These are phyloP conservation scores for Triangularia setosa DNA, from an alignment of 2,329 filamentous ascomycete genomes.

Conservation along the genomic window DNA sequence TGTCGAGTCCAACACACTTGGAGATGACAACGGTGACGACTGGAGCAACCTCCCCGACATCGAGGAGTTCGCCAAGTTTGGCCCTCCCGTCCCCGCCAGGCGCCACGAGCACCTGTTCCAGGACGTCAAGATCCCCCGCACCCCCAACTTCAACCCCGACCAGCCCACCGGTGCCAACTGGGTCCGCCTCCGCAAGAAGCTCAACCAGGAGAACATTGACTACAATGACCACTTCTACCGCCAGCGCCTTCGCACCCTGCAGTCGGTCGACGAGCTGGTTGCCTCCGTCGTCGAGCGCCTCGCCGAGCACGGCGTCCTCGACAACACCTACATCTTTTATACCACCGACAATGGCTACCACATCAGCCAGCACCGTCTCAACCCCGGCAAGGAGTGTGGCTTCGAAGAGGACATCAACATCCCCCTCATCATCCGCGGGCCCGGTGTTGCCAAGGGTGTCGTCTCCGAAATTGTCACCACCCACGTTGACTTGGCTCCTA, in stretches of 20 bases:
- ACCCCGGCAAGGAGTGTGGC: conserved; percentile 54
- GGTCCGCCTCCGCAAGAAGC: conserved; percentile 38
- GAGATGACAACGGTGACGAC: conserved; percentile 3
- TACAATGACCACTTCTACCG: conserved; percentile 49
- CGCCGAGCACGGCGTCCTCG: conserved; percentile 42
- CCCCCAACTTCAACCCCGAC: conserved; percentile 62
- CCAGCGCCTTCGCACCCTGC: conserved; percentile 41
- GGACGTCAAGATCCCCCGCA: conserved; percentile 57
- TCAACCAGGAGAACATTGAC: conserved; percentile 35
- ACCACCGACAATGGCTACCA: conserved; percentile 58
- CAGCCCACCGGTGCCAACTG: conserved; percentile 42
- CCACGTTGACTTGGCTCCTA: conserved; percentile 62
- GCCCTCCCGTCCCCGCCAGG: conserved; percentile 52
- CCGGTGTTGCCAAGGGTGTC: conserved; percentile 44
- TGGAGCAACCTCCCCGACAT: conserved; percentile 10
- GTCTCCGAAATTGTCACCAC: conserved; percentile 49
- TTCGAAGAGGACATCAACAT: conserved; percentile 58
- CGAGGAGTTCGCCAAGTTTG: conserved; percentile 24
- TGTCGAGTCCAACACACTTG: conserved; percentile 29
- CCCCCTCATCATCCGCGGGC: conserved; percentile 57
- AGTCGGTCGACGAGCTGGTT: conserved; percentile 43
- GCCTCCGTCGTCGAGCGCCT: conserved; percentile 33
- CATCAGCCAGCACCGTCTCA: conserved; percentile 54
- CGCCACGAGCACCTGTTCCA: conserved; percentile 59
- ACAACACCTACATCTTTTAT: conserved; percentile 57